Evolutionary conservation across 192 early-diverging fungal genomes (phyloP), one percentile per base, ranked within the genome.

Genomic region (Mortierella hygrophila): DNA sequence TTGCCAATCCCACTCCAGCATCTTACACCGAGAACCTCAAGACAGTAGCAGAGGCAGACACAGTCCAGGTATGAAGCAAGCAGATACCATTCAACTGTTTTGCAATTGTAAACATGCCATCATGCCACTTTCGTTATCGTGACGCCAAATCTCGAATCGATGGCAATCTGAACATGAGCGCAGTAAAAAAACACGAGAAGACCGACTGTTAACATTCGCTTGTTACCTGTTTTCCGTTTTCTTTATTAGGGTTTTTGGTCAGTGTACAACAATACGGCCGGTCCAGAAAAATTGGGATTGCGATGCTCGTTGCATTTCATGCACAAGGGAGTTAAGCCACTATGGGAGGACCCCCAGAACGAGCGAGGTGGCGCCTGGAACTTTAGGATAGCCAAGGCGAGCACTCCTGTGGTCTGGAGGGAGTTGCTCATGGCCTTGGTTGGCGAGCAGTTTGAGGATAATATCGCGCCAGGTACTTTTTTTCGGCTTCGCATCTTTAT

Each of bases 301-400:
- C 74, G 87, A 74, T 85, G 88, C 40, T 85, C 85, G 15, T 85
- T 88, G 32, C 90, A 91, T 37, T 91, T 91, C 41, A 91, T 91
- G 72, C 89, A 88, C 72, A 83, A 81, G 60, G 90, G 89, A 37
- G 85, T 91, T 57, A 88, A 85, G 71, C 90, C 90, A 15, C 35
- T 87, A 68, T 91, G 90, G 90, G 90, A 91, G 72, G 90, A 91
- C 40, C 90, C 90, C 15, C 78, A 77, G 74, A 91, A 91, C 79
- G 89, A 89, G 74, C 83, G 86, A 47, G 90, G 90, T 74, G 90
- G 90, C 4, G 87, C 90, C 37, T 91, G 89, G 87, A 88, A 84
- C 70, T 91, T 91, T 68, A 83, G 89, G 68, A 87, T 85, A 65
- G 85, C 87, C 74, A 91, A 89, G 81, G 41, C 68, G 13, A 72